Evolutionary conservation across 768 basidiomycete genomes (phyloP).

Genomic region (Rhodotorula graminis): DNA sequence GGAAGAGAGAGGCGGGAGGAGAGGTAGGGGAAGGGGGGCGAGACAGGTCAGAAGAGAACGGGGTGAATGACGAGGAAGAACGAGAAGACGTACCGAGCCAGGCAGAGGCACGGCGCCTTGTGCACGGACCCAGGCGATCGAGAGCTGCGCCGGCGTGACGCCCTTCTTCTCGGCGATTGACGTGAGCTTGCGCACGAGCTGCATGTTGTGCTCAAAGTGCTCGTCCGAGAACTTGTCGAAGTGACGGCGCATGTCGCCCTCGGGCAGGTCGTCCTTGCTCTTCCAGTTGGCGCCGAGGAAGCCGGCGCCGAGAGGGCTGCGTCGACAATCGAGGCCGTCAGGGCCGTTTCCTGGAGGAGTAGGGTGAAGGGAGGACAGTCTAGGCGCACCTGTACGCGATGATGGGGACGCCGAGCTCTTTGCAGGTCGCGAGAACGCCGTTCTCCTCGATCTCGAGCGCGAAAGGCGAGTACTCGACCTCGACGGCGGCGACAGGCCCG

Average conservation of each 20-base stretch:
- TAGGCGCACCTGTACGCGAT: slow-evolving; percentile 45
- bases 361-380: background rate
- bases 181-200: slow-evolving; percentile 47
- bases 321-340: no score
- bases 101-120: slow-evolving; percentile 30
- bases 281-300: slow-evolving; percentile 49
- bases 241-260: slow-evolving; percentile 27
- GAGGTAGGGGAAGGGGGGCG: no score
- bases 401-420: slow-evolving; percentile 46
- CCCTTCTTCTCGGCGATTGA: slow-evolving; percentile 48
- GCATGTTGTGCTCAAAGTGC: slow-evolving; percentile 48
- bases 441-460: slow-evolving; percentile 34
- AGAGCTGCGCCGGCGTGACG: slow-evolving; percentile 48
- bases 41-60: no score
- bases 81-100: slow-evolving; percentile 26
- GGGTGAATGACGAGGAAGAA: no score
- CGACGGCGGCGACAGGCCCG: slow-evolving; percentile 56
- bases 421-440: slow-evolving; percentile 47
- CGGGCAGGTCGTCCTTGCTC: slow-evolving; percentile 32
- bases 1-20: background rate
- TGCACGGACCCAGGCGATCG: slow-evolving; percentile 47
- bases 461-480: slow-evolving; percentile 55
- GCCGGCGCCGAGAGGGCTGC: slow-evolving; percentile 27
- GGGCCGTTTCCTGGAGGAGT: no score
- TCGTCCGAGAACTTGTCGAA: slow-evolving; percentile 38